These are phyloP conservation scores for Annulohypoxylon nitens DNA, from an alignment of 495 filamentous ascomycete species.

Conservation along the genomic window DNA sequence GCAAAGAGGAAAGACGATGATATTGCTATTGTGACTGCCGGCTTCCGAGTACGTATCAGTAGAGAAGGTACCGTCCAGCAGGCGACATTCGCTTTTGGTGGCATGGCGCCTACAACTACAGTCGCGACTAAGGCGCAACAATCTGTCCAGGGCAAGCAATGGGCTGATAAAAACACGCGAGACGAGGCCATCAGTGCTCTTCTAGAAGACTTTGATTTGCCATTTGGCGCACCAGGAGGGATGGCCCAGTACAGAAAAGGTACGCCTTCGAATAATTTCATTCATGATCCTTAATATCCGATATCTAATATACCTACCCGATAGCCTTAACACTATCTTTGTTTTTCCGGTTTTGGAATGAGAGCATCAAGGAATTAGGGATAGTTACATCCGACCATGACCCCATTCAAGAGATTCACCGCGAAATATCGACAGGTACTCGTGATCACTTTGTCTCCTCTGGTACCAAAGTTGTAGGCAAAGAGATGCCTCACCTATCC, in stretches of 20 bases:
- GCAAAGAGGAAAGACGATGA: constrained; percentile 89
- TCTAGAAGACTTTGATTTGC: constrained; percentile 79
- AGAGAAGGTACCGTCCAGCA: constrained; percentile 69
- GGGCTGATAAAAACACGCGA: constrained; percentile 73
- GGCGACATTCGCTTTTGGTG: constrained; percentile 79
- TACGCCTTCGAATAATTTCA: constrained; percentile 59
- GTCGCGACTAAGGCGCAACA: constrained; percentile 73
- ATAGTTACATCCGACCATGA: constrained; percentile 57
- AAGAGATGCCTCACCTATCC: constrained; percentile 79
- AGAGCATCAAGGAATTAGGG: constrained; percentile 54
- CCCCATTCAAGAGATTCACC: constrained; percentile 67
- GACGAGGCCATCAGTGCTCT: constrained; percentile 80
- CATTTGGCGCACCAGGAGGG: constrained; percentile 83
- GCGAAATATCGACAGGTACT: constrained; percentile 67
- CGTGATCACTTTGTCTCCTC: constrained; percentile 65
- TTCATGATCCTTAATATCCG: neutral
- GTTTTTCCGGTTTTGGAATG: constrained; percentile 80
- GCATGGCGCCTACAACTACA: constrained; percentile 81
- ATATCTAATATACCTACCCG: constrained; percentile 14
- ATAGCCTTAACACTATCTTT: constrained; percentile 70
- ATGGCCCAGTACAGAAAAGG: constrained; percentile 87
- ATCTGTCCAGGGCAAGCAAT: constrained; percentile 75
- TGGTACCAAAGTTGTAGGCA: constrained; percentile 76
- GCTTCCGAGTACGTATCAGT: constrained; percentile 73
- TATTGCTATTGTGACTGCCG: constrained; percentile 86